Base-by-base conservation (phyloP, 768 basidiomycete species). In the Trametes cubensis region DNA sequence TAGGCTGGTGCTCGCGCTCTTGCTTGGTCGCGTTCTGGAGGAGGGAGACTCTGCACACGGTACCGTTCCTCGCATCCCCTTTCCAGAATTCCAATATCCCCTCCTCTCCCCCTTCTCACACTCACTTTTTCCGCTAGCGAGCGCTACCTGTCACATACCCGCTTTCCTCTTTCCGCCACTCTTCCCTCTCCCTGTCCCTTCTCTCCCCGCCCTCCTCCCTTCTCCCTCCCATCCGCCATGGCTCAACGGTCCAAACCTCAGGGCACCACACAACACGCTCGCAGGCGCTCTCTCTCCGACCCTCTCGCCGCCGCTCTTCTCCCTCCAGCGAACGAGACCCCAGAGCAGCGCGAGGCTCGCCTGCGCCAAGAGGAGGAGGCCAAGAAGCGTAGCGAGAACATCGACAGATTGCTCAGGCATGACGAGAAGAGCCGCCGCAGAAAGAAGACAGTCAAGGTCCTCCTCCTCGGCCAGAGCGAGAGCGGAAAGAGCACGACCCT, bases 401-500 rank as follows among this genome's bases (percentile, higher is more conserved):
- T 94, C 69, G 92, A 94, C 75, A 86, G 88, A 64, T 85, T 87
- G 83, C 78, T 94, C 70, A 82, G 83, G 60, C 91, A 93, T 69
- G 76, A 81, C 60, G 81, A 79, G 57, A 85, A 88, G 64, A 77
- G 75, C 69, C 86, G 81, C 75, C 86, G 81, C 73, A 72, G 74
- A 41, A 85, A 81, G 65, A 79, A 84, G 65, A 85, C 86, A 70
- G 84, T 93, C 74, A 88, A 87, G 71, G 84, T 94, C 55, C 78
- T 94, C 57, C 80, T 94, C 63, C 84, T 94, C 44, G 92, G 92
- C 54, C 92, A 94, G 81, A 92, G 91, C 63, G 91, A 93, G 80
- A 92, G 89, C 69, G 92, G 91, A 42, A 94, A 93, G 80, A 91
- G 89, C 71, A 94, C 92, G 10, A 91, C 90, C 8, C 80, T 93